These are phyloP conservation scores for Chaetomiaceae sp. DNA, from an alignment of 2,329 filamentous ascomycete species.

Conservation along the genomic window DNA sequence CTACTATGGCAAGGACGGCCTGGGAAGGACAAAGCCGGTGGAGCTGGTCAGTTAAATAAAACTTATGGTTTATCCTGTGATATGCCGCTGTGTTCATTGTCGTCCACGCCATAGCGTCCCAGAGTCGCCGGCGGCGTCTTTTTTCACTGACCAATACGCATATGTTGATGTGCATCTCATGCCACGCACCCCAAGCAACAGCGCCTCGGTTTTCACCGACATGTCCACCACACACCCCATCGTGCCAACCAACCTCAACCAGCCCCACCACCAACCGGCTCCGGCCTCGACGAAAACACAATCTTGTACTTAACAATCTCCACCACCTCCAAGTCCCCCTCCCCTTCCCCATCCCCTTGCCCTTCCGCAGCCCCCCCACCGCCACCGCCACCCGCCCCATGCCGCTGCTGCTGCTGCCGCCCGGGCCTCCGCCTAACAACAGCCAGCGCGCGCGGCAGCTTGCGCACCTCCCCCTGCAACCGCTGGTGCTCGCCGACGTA, in stretches of 20 bases:
- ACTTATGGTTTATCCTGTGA: neutral
- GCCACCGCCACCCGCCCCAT: slow-evolving; percentile 39
- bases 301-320: slow-evolving; percentile 86
- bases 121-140: too few species aligned
- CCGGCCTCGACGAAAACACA: slow-evolving; percentile 75
- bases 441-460: slow-evolving; percentile 69
- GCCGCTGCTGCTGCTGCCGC: too few species aligned
- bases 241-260: neutral
- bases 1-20: slow-evolving; percentile 87
- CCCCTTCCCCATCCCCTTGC: slow-evolving; percentile 38
- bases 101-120: too few species aligned
- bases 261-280: slow-evolving; percentile 53
- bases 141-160: too few species aligned
- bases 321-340: slow-evolving; percentile 66
- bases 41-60: slow-evolving; percentile 10
- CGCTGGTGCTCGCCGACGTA: slow-evolving; percentile 86
- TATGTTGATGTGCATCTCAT: too few species aligned
- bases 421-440: slow-evolving; percentile 65
- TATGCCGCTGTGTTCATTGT: neutral
- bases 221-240: neutral
- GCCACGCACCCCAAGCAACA: too few species aligned
- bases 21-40: slow-evolving; percentile 67
- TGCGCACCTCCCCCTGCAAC: slow-evolving; percentile 85
- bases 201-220: neutral
- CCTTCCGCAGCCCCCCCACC: slow-evolving; percentile 26